Percentiles rank a stretch among this genome's conserved stretches.
Evolutionary conservation across 176 grass and related monocot species (phyloP).

Genomic region (Eragrostis nindensis): DNA sequence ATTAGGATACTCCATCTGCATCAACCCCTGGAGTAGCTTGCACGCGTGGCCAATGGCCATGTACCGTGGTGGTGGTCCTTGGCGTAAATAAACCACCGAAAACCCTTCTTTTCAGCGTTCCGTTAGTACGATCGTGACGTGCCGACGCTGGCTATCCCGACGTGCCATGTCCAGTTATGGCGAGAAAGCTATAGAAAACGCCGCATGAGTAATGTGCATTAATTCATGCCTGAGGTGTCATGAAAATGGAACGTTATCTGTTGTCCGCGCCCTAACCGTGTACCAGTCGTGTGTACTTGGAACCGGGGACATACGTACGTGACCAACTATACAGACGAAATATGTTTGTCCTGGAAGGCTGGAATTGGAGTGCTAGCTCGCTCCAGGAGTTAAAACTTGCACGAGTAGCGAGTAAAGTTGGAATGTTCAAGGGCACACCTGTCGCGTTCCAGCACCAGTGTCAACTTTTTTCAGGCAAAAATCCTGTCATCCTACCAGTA

Average conservation of each 20-base stretch:
- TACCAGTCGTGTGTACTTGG: not conserved
- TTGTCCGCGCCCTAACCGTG: not conserved
- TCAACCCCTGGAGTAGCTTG: no score
- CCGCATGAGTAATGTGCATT: not conserved
- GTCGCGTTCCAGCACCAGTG: no score
- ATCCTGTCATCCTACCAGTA: no score
- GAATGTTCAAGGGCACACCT: not conserved
- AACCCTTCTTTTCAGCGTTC: not conserved
- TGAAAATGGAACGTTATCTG: constrained; percentile 30
- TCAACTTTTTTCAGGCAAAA: no score
- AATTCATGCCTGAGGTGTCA: constrained; percentile 24
- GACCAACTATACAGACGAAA: not conserved
- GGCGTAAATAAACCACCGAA: not conserved
- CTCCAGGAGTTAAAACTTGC: no score
- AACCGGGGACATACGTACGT: not conserved
- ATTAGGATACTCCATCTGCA: not conserved
- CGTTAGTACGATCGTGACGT: not conserved
- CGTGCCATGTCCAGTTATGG: not conserved
- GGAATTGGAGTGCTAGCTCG: no score
- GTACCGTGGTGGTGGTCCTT: not conserved
- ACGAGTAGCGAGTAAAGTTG: not conserved
- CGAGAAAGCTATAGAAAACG: constrained; percentile 36
- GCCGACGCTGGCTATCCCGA: not conserved
- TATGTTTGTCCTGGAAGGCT: not conserved
- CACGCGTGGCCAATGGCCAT: not conserved